Percentiles rank a stretch among this genome's conserved stretches.
Conservation (phyloP, 768 basidiomycete genomes). For the Holtermannia corniformis region DNA sequence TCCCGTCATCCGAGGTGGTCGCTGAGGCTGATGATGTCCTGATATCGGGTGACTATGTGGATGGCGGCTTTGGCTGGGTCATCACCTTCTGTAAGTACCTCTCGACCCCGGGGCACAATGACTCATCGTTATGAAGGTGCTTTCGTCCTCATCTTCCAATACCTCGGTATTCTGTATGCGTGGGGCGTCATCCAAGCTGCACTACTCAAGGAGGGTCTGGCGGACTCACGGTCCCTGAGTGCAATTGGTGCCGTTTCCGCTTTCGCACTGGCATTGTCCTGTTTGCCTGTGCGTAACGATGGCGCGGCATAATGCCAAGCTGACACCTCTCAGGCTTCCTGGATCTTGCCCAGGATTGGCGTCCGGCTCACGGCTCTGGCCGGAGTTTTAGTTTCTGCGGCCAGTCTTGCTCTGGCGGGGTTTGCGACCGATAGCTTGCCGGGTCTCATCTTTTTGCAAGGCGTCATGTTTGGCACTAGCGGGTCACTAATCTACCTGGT, state of each 20-base stretch:
- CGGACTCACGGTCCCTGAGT: conserved; percentile 7
- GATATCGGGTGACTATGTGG: conserved; percentile 19
- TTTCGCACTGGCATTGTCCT: conserved; percentile 7
- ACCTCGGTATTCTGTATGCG: conserved; percentile 14
- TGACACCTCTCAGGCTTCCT: conserved; percentile 3
- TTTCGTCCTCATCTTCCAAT: conserved; percentile 9
- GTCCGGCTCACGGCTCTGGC: neutral
- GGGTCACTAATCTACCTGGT: conserved; percentile 10
- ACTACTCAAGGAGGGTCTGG: conserved; percentile 5
- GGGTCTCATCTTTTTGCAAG: conserved; percentile 14
- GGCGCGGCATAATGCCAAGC: too few relatives aligned
- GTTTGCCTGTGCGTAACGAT: conserved; percentile 13
- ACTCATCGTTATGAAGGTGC: conserved; percentile 1
- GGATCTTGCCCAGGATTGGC: conserved; percentile 4
- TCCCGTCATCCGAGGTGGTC: too few relatives aligned
- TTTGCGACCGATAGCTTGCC: conserved; percentile 8
- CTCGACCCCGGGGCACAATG: neutral
- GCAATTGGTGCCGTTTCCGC: conserved; percentile 9
- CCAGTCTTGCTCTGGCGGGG: conserved; percentile 1
- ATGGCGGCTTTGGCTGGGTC: conserved; percentile 16
- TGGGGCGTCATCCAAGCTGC: conserved; percentile 18
- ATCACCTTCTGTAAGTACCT: conserved; percentile 3
- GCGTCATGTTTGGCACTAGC: conserved; percentile 6
- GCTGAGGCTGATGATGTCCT: conserved; percentile 23
- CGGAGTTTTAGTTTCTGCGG: conserved; percentile 3